Evolutionary conservation across 306 rosid species (phyloP).

Genomic region (Quercus gilva): DNA sequence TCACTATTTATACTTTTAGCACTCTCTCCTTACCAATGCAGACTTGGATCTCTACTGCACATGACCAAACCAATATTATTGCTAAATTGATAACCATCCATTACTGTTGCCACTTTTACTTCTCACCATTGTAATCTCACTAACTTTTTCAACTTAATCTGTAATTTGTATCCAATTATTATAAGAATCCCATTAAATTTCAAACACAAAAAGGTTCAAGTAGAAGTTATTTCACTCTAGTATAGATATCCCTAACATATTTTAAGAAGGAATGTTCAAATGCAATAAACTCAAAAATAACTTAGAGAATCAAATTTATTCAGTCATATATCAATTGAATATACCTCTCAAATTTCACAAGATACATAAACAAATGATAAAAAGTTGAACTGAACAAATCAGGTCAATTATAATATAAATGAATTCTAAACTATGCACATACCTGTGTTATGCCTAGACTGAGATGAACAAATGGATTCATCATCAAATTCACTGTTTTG

Average conservation of each 20-base stretch:
- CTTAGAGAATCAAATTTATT: neutral
- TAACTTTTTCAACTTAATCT: neutral
- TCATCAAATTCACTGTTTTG: conserved; percentile 32
- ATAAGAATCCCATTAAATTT: neutral
- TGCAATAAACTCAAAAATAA: neutral
- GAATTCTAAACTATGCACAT: conserved; percentile 4
- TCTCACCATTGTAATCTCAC: neutral
- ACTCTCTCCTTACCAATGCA: neutral
- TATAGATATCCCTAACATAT: neutral
- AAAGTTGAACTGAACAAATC: neutral
- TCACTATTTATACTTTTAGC: neutral
- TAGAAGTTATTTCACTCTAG: neutral
- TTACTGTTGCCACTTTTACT: neutral
- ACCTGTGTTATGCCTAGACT: conserved; percentile 28
- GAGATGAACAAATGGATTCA: conserved; percentile 14
- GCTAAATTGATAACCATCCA: neutral
- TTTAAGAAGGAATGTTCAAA: neutral
- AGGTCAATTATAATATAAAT: neutral
- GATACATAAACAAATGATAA: neutral
- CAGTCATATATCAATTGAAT: neutral
- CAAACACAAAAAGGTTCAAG: neutral
- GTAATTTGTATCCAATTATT: neutral
- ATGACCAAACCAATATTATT: neutral
- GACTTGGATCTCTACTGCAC: neutral
- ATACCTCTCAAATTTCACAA: neutral